phyloP scores from a whole-genome alignment of 2,329 filamentous ascomycete genomes.

The Fusarium sterilihyphosum region DNA sequence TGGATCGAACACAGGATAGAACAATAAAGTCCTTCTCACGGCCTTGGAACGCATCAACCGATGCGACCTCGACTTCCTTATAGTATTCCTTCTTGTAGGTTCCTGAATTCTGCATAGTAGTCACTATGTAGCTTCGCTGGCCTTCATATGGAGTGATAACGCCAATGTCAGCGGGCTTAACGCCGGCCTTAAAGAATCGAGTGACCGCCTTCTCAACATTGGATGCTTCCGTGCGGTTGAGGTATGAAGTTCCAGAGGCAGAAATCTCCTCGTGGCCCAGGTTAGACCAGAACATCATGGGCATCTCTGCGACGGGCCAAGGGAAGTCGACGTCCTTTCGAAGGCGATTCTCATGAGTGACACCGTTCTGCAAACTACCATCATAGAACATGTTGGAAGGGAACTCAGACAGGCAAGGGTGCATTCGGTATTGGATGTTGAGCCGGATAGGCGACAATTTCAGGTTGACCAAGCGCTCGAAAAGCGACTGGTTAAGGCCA shows the following conservation, averaged over 20 bases:
- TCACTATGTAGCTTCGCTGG: constrained; percentile 97
- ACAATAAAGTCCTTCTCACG: constrained; percentile 99
- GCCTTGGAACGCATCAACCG: constrained; percentile 97
- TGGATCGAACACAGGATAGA: constrained; percentile 95
- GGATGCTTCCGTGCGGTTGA: constrained; percentile 95
- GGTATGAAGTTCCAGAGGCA: constrained; percentile 95
- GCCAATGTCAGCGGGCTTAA: constrained; percentile 92
- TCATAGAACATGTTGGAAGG: constrained; percentile 99
- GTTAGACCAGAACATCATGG: constrained; percentile 99
- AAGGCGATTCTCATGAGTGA: constrained; percentile 87
- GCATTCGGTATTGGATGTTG: constrained; percentile 99
- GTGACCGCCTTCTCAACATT: constrained; percentile 99
- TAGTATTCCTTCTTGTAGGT: constrained; percentile 99
- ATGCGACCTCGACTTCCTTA: constrained; percentile 98
- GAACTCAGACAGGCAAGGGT: constrained; percentile 95
- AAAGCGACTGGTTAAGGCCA: constrained; percentile 96
- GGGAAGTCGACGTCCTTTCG: constrained; percentile 96
- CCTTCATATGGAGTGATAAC: constrained; percentile 99
- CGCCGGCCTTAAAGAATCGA: constrained; percentile 97
- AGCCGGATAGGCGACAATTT: constrained; percentile 89
- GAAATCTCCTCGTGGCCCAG: constrained; percentile 98
- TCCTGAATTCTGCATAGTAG: constrained; percentile 98
- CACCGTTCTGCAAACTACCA: constrained; percentile 94
- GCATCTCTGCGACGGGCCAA: constrained; percentile 92
- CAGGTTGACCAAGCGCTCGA: constrained; percentile 95